A percentile compares a stretch with the other conserved stretches of the same genome.
These are phyloP conservation scores for Astragalus membranaceus DNA, from an alignment of 306 rosid genomes.

Conservation along the genomic window DNA sequence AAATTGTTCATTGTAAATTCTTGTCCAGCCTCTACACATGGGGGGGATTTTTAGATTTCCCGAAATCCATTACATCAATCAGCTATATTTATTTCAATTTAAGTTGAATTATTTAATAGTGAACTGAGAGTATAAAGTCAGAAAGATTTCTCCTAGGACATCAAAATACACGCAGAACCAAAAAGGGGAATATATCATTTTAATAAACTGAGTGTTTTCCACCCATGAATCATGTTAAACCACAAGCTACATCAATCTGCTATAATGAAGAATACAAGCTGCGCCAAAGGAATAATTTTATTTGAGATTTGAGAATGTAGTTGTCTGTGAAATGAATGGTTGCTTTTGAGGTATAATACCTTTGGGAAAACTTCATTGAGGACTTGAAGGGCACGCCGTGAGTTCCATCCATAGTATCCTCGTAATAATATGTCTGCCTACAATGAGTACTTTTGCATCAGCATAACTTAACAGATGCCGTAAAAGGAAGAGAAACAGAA, in stretches of 20 bases:
- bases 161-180: background rate
- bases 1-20: background rate
- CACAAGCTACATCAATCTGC: background rate
- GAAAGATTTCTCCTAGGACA: background rate
- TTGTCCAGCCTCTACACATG: background rate
- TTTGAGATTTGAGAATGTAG: background rate
- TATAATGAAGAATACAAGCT: constrained; percentile 6
- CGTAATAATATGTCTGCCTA: constrained; percentile 81
- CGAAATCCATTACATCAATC: background rate
- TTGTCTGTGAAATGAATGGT: background rate
- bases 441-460: constrained; percentile 11
- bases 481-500: background rate
- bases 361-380: constrained; percentile 73
- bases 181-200: background rate
- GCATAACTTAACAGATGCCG: background rate
- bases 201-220: background rate
- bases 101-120: background rate
- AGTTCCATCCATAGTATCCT: constrained; percentile 92
- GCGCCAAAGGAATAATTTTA: background rate
- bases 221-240: constrained; percentile 6
- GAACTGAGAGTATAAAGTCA: background rate
- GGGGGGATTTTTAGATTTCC: background rate
- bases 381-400: constrained; percentile 75
- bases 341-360: constrained; percentile 38
- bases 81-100: background rate